These are phyloP conservation scores for Colletotrichum sojae DNA, from an alignment of 2,329 filamentous ascomycete genomes.

Conservation along the genomic window DNA sequence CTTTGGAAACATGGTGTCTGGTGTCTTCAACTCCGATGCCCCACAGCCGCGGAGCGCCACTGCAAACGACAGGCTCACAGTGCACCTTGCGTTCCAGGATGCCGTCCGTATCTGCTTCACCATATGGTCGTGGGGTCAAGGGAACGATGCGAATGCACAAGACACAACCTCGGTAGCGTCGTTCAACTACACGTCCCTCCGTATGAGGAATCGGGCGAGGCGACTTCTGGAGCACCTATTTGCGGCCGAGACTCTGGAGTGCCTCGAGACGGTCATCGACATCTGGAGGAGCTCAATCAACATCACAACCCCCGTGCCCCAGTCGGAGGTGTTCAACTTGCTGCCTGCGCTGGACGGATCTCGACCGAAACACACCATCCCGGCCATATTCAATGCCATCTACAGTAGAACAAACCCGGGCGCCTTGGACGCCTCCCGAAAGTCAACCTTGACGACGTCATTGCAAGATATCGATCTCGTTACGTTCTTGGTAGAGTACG, in stretches of 20 bases:
- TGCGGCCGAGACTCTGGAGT: slow-evolving; percentile 91
- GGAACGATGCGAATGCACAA: slow-evolving; percentile 69
- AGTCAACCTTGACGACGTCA: slow-evolving; percentile 90
- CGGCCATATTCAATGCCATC: slow-evolving; percentile 94
- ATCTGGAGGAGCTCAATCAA: slow-evolving; percentile 77
- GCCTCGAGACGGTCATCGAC: slow-evolving; percentile 89
- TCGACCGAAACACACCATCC: slow-evolving; percentile 90
- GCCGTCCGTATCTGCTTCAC: slow-evolving; percentile 91
- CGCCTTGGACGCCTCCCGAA: slow-evolving; percentile 82
- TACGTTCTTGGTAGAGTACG: slow-evolving; percentile 91
- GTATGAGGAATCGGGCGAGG: slow-evolving; percentile 90
- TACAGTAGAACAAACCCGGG: slow-evolving; percentile 92
- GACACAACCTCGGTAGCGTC: slow-evolving; percentile 82
- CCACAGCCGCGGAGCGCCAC: slow-evolving; percentile 84
- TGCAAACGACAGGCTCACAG: slow-evolving; percentile 94
- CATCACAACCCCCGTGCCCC: slow-evolving; percentile 62
- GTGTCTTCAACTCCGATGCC: slow-evolving; percentile 86
- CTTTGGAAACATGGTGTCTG: slow-evolving; percentile 94
- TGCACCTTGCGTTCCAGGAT: slow-evolving; percentile 96
- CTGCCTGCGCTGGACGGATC: slow-evolving; percentile 93
- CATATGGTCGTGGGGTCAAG: slow-evolving; percentile 95
- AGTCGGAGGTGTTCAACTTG: slow-evolving; percentile 82
- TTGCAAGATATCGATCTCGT: slow-evolving; percentile 88
- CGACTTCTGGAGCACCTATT: slow-evolving; percentile 94
- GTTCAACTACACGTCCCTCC: slow-evolving; percentile 90